A percentile compares a stretch with the other conserved stretches of the same genome.
Evolutionary conservation across 495 filamentous ascomycete genomes (phyloP).

Genomic region (Niebla homalea): DNA sequence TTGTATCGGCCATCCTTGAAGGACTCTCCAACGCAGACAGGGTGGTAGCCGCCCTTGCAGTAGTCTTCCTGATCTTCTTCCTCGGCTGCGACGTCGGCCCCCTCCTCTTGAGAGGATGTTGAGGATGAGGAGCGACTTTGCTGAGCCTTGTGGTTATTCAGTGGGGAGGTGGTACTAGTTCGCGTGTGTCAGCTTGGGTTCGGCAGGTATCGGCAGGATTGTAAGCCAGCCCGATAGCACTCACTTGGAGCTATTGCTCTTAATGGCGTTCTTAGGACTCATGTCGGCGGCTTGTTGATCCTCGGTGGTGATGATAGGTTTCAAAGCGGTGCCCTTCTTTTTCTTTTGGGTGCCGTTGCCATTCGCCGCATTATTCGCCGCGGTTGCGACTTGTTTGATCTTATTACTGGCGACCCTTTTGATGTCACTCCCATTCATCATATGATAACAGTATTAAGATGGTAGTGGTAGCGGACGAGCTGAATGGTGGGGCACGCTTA

Average conservation of each 20-base stretch:
- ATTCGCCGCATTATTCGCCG: constrained; percentile 46
- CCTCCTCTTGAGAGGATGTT: constrained; percentile 69
- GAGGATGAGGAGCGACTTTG: constrained; percentile 65
- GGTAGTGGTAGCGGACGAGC: neutral
- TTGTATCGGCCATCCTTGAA: constrained; percentile 98
- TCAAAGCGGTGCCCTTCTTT: constrained; percentile 73
- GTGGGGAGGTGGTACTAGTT: constrained; percentile 29
- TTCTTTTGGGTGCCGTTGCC: constrained; percentile 54
- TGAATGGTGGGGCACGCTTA: neutral
- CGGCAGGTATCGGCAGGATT: neutral
- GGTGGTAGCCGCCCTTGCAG: constrained; percentile 97
- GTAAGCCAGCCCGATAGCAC: constrained; percentile 10
- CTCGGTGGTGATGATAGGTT: constrained; percentile 83
- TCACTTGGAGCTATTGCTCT: constrained; percentile 42
- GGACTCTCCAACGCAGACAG: constrained; percentile 80
- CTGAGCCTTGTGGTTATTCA: constrained; percentile 33
- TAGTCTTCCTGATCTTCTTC: constrained; percentile 99
- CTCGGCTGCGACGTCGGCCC: constrained; percentile 84
- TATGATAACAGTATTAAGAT: constrained; percentile 15
- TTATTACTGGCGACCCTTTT: constrained; percentile 66
- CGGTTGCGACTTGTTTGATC: constrained; percentile 58
- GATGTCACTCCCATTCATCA: constrained; percentile 63
- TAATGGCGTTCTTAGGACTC: constrained; percentile 25
- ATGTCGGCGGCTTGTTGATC: constrained; percentile 30
- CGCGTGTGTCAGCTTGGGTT: constrained; percentile 17